phyloP scores from a whole-genome alignment of 345 rosid genomes.

The Mallotus nudiflorus region DNA sequence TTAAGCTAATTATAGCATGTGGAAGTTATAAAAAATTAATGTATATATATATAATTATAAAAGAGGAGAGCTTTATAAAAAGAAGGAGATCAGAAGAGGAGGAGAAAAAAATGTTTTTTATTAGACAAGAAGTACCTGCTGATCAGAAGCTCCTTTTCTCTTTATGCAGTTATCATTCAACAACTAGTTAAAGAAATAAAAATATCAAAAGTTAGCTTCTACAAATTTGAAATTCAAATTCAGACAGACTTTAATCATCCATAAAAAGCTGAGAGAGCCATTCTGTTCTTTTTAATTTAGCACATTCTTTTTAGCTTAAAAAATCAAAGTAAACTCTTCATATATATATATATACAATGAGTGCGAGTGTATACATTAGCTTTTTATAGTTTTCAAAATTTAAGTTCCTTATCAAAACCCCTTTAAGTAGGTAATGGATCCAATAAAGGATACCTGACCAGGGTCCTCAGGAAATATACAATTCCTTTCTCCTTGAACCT shows the following conservation, averaged over 20 bases:
- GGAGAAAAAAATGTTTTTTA: neutral
- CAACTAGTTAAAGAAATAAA: constrained; percentile 43
- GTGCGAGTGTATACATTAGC: no score
- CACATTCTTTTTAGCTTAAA: constrained; percentile 22
- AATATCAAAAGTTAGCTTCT: constrained; percentile 2
- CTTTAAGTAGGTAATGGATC: constrained; percentile 17
- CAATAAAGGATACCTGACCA: constrained; percentile 61
- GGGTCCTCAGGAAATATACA: constrained; percentile 91
- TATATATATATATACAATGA: neutral
- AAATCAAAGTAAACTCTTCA: constrained; percentile 15
- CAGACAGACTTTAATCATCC: constrained; percentile 16
- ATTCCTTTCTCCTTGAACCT: constrained; percentile 80
- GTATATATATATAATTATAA: neutral
- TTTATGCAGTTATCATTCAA: constrained; percentile 63
- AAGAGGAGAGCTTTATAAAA: neutral
- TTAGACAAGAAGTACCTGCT: constrained; percentile 29
- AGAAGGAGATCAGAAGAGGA: neutral
- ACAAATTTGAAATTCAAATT: constrained; percentile 11
- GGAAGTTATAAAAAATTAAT: neutral
- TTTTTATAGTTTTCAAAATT: neutral
- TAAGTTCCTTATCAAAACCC: neutral
- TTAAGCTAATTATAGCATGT: neutral
- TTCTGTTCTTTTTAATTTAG: constrained; percentile 30
- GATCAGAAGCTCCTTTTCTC: constrained; percentile 51
- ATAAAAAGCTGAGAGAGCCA: constrained; percentile 46